Conservation (phyloP, 1,284 basidiomycete species). For the Cryptococcus amylolentus region DNA sequence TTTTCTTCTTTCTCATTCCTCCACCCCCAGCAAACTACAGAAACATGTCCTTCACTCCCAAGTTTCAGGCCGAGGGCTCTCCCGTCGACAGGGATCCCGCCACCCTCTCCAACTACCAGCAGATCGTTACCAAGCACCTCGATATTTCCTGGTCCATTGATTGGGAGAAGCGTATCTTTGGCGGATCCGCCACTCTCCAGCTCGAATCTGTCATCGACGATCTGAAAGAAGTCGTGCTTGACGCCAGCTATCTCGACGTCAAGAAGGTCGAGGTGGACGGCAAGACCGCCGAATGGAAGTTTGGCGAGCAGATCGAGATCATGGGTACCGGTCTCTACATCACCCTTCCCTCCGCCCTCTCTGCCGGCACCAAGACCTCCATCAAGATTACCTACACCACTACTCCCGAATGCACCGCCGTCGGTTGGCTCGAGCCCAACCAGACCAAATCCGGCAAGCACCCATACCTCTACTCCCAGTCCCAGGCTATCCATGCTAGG, state of each 20-base stretch:
- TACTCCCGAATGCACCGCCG: constrained; percentile 70
- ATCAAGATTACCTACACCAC: constrained; percentile 70
- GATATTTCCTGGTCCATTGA: constrained; percentile 80
- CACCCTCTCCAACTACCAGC: constrained; percentile 73
- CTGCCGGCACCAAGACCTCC: constrained; percentile 44
- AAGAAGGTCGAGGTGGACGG: constrained; percentile 59
- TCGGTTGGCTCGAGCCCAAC: constrained; percentile 90
- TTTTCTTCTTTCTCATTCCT: no score
- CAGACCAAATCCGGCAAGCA: constrained; percentile 85
- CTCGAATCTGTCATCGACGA: constrained; percentile 56
- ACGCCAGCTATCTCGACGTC: constrained; percentile 72
- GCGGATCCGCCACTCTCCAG: constrained; percentile 64
- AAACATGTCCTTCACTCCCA: constrained; percentile 34
- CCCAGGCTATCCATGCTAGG: constrained; percentile 86
- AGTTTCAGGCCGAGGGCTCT: constrained; percentile 13
- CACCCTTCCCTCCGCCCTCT: constrained; percentile 35
- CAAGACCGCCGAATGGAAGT: constrained; percentile 57
- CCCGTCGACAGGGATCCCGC: constrained; percentile 59
- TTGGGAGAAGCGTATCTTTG: constrained; percentile 65
- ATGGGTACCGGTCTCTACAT: constrained; percentile 50
- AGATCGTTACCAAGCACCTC: constrained; percentile 66
- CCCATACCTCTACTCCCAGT: constrained; percentile 91
- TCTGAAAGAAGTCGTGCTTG: constrained; percentile 71
- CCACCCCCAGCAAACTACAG: no score
- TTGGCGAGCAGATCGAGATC: constrained; percentile 42